These are phyloP conservation scores for Coleophoma eucalyptorum DNA, from an alignment of 2,329 filamentous ascomycete species.

Conservation along the genomic window DNA sequence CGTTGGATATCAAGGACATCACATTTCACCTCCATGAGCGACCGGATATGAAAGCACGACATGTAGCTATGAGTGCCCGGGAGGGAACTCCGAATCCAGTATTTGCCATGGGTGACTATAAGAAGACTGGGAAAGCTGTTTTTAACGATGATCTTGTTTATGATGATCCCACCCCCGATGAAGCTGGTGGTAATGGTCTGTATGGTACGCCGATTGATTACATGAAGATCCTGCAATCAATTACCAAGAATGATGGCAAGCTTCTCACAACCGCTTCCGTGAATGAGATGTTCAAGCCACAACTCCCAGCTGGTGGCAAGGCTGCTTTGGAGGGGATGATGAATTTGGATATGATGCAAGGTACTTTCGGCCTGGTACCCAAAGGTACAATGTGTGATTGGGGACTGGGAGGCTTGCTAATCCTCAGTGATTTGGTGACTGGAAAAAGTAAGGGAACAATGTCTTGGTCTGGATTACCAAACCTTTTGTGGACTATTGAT, in stretches of 20 bases:
- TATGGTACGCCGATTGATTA: conserved; percentile 36
- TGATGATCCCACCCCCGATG: conserved; percentile 8
- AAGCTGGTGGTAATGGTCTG: conserved; percentile 32
- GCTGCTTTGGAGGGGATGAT: conserved; percentile 13
- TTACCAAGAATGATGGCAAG: conserved; percentile 44
- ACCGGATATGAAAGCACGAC: conserved; percentile 11
- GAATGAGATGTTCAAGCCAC: conserved; percentile 42
- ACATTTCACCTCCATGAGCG: conserved; percentile 14
- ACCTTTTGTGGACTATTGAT: conserved; percentile 41
- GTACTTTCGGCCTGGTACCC: conserved; percentile 24
- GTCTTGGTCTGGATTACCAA: conserved; percentile 40
- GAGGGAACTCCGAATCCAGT: conserved; percentile 8
- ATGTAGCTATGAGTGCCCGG: conserved; percentile 8
- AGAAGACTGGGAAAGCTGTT: neutral
- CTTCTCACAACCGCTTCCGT: conserved; percentile 38
- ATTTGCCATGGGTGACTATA: conserved; percentile 3
- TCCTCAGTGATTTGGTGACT: conserved; percentile 29
- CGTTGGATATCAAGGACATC: conserved; percentile 15
- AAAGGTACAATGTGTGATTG: conserved; percentile 32
- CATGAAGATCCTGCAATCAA: conserved; percentile 38
- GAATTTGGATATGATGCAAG: neutral
- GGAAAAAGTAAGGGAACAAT: conserved; percentile 34
- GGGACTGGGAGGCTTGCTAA: conserved; percentile 36
- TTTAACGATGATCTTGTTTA: conserved; percentile 6
- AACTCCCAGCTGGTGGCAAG: conserved; percentile 29